These are phyloP conservation scores for Colletotrichum orchidophilum DNA, from an alignment of 2,329 filamentous ascomycete genomes.

Conservation along the genomic window DNA sequence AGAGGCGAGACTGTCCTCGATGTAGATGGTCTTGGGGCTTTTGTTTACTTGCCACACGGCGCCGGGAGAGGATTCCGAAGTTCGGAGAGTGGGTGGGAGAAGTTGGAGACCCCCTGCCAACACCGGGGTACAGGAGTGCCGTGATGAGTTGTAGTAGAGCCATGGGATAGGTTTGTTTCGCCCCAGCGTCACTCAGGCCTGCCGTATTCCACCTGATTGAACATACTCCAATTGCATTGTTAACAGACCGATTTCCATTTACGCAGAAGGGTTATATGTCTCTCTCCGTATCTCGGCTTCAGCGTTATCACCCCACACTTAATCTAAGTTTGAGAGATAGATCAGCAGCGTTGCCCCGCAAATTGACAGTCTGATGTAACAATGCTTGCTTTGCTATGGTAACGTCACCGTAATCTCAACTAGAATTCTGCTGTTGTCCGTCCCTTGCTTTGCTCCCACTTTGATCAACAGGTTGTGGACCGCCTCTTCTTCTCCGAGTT, in stretches of 20 bases:
- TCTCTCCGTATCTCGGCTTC: background rate
- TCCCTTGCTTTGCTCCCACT: background rate
- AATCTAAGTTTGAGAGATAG: background rate
- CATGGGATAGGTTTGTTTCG: background rate
- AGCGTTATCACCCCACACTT: background rate
- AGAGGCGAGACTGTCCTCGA: conserved; percentile 49
- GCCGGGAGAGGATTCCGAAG: background rate
- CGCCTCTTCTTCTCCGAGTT: background rate
- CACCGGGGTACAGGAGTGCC: background rate
- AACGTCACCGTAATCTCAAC: conserved; percentile 5
- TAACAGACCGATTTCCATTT: background rate
- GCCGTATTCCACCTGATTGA: background rate
- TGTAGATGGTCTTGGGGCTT: conserved; percentile 46
- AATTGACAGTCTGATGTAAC: background rate
- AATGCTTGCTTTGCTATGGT: background rate
- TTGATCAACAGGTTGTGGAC: background rate
- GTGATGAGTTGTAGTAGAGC: background rate
- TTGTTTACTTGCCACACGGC: background rate
- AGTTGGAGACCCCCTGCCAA: conserved; percentile 14
- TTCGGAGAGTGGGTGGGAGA: conserved; percentile 8
- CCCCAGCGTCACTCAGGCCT: background rate
- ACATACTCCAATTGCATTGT: background rate
- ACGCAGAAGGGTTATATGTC: background rate
- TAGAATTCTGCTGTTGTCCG: background rate
- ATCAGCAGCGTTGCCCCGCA: conserved; percentile 2